These are phyloP conservation scores for Microbotryum saponariae DNA, from an alignment of 1,284 basidiomycete genomes.

Conservation along the genomic window DNA sequence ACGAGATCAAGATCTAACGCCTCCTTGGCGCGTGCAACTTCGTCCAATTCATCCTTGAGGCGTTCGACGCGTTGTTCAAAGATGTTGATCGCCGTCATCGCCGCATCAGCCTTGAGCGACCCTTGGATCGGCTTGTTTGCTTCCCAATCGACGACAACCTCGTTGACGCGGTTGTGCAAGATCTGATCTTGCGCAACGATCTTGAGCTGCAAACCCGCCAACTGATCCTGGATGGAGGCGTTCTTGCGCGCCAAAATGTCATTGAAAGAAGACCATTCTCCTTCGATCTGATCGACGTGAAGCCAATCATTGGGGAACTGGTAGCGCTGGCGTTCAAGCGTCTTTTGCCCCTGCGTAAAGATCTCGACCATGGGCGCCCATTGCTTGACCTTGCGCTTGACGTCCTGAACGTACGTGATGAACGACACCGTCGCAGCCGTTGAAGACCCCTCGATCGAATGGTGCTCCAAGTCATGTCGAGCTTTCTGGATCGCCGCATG, in stretches of 20 bases:
- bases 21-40: slow-evolving; percentile 92
- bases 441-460: slow-evolving; percentile 59
- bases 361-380: slow-evolving; percentile 97
- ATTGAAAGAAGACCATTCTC: slow-evolving; percentile 97
- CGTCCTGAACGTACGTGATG: slow-evolving; percentile 98
- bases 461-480: slow-evolving; percentile 85
- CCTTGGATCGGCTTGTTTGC: slow-evolving; percentile 91
- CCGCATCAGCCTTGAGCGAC: slow-evolving; percentile 85
- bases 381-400: slow-evolving; percentile 90
- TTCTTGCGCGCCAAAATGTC: slow-evolving; percentile 98
- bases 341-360: slow-evolving; percentile 90
- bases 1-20: slow-evolving; percentile 87
- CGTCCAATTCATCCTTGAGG: slow-evolving; percentile 85
- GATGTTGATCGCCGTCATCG: slow-evolving; percentile 87
- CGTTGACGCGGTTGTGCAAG: slow-evolving; percentile 83
- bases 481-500: slow-evolving; percentile 86
- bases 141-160: slow-evolving; percentile 89
- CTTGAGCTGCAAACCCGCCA: slow-evolving; percentile 92
- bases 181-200: slow-evolving; percentile 99
- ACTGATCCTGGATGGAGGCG: slow-evolving; percentile 94
- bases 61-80: slow-evolving; percentile 85
- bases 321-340: slow-evolving; percentile 90
- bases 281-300: slow-evolving; percentile 91
- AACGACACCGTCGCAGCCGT: slow-evolving; percentile 97
- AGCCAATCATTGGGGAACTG: slow-evolving; percentile 97